Percentiles rank a stretch among this genome's conserved stretches.
Conservation (phyloP, 108 stramenopile genomes). For the Discostella stelligeroides region DNA sequence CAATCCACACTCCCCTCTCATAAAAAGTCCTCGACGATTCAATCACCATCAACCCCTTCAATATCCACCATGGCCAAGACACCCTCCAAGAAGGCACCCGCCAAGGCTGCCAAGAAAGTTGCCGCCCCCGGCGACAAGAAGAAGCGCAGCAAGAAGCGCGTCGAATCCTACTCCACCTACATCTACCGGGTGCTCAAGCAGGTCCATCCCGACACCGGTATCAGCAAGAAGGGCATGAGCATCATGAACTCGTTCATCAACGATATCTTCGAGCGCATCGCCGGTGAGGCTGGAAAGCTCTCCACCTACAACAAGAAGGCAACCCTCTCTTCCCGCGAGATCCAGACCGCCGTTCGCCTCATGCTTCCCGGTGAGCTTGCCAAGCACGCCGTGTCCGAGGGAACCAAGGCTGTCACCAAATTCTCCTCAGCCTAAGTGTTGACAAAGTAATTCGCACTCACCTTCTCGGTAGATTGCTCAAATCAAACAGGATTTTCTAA, state of each 20-base stretch:
- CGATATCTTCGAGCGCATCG: slow-evolving; percentile 12
- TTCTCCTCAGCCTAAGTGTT: slow-evolving; percentile 25
- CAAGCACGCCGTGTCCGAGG: slow-evolving; percentile 17
- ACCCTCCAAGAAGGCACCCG: slow-evolving; percentile 15
- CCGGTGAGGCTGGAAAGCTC: slow-evolving; percentile 7
- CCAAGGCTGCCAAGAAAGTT: slow-evolving; percentile 15
- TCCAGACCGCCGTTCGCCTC: slow-evolving; percentile 14
- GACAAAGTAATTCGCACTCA: neutral
- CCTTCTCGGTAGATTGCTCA: too few species aligned
- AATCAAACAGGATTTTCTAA: slow-evolving; percentile 33
- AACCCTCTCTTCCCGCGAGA: slow-evolving; percentile 17
- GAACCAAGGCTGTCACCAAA: slow-evolving; percentile 20
- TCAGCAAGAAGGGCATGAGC: slow-evolving; percentile 4
- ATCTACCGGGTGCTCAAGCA: slow-evolving; percentile 13
- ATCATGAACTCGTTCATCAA: slow-evolving; percentile 6
- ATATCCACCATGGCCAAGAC: slow-evolving; percentile 18
- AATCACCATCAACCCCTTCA: neutral
- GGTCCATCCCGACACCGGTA: slow-evolving; percentile 7
- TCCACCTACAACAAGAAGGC: slow-evolving; percentile 9
- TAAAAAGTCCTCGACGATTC: neutral
- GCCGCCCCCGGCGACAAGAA: slow-evolving; percentile 7
- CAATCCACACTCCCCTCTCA: too few species aligned
- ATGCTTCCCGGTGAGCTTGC: slow-evolving; percentile 18
- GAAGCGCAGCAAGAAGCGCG: slow-evolving; percentile 12
- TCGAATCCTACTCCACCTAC: slow-evolving; percentile 13